Conservation (phyloP, 768 basidiomycete species). For the Leccinum incarnatum region DNA sequence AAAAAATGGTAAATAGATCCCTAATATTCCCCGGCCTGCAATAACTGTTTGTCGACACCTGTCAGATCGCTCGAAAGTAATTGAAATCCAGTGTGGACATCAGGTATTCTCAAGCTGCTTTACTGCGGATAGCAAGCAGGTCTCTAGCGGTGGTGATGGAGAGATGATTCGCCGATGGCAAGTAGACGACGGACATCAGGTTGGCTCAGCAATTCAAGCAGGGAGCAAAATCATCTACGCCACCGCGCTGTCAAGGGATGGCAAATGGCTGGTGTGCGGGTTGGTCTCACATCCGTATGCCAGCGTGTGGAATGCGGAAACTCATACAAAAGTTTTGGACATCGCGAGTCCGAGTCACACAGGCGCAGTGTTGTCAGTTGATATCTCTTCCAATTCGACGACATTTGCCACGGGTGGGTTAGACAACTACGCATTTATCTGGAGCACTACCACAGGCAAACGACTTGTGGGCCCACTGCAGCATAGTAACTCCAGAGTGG, state of each 20-base stretch:
- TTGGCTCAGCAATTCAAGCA: background rate
- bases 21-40: no score
- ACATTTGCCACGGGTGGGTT: background rate
- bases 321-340: background rate
- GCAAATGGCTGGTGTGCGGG: background rate
- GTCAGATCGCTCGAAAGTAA: no score
- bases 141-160: no score
- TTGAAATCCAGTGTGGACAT: background rate
- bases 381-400: background rate
- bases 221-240: accelerated
- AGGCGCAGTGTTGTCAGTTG: background rate
- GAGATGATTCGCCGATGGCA: background rate
- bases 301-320: background rate
- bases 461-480: background rate
- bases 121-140: background rate
- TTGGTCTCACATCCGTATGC: background rate
- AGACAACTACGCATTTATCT: background rate
- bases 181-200: background rate
- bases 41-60: no score
- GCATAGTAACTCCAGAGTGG: background rate
- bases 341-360: background rate
- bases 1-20: no score
- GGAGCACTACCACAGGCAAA: background rate
- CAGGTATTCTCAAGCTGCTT: background rate
- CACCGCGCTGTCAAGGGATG: background rate